Percentiles rank a stretch among this genome's conserved stretches.
These are phyloP conservation scores for Silene conica DNA, from an alignment of 148 eudicot genomes.

Conservation along the genomic window DNA sequence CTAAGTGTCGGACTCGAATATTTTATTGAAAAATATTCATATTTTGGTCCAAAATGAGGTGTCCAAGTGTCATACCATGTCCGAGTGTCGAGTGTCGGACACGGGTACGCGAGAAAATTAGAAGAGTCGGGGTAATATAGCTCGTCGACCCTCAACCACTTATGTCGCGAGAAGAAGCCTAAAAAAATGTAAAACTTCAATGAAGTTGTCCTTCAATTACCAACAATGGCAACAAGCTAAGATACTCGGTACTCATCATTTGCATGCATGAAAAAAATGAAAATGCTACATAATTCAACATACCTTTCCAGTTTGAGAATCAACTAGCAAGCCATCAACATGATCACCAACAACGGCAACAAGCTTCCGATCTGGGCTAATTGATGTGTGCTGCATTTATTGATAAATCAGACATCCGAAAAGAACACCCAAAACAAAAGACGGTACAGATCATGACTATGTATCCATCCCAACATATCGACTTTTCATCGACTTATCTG, in stretches of 20 bases:
- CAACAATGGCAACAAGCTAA: no score
- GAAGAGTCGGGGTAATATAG: no score
- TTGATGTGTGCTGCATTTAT: slow-evolving; percentile 75
- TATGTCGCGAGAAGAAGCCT: neutral
- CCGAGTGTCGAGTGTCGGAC: no score
- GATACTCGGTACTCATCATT: neutral
- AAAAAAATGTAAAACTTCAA: neutral
- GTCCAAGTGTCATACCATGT: no score
- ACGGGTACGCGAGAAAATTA: no score
- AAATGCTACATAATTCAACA: neutral
- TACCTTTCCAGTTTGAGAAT: slow-evolving; percentile 74
- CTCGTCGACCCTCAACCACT: neutral
- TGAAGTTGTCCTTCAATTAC: neutral
- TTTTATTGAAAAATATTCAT: no score
- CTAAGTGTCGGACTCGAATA: no score
- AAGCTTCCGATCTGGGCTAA: slow-evolving; percentile 73
- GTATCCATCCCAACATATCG: neutral
- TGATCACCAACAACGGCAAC: slow-evolving; percentile 78
- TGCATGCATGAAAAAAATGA: neutral
- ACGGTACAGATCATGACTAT: no score
- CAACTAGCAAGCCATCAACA: slow-evolving; percentile 60
- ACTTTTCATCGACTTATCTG: neutral
- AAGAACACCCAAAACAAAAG: neutral
- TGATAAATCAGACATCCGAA: neutral
- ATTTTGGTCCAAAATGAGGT: no score